phyloP scores from a whole-genome alignment of 2,329 filamentous ascomycete species.

The Monosporascus ibericus region DNA sequence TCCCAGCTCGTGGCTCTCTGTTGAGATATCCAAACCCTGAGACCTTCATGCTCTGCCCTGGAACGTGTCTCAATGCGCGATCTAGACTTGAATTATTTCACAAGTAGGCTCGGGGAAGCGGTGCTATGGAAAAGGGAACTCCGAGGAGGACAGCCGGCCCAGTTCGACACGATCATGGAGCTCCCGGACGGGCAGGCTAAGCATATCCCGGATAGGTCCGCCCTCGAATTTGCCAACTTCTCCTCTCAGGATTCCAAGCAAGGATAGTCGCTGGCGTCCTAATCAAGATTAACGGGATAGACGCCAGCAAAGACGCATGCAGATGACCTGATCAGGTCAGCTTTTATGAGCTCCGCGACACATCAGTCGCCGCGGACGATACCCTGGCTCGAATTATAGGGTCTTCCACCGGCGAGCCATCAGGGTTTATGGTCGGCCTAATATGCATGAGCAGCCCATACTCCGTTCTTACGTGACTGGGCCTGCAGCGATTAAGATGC shows the following conservation, averaged over 20 bases:
- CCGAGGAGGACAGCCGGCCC: conserved; percentile 16
- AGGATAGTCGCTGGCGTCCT: neutral
- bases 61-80: conserved; percentile 3
- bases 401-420: neutral
- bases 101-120: conserved; percentile 55
- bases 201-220: conserved; percentile 31
- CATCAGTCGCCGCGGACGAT: conserved; percentile 29
- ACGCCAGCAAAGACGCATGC: neutral
- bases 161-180: conserved; percentile 40
- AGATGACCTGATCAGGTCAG: conserved; percentile 16
- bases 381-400: conserved; percentile 6
- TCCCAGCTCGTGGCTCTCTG: neutral
- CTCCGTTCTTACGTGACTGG: conserved; percentile 56
- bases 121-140: conserved; percentile 24
- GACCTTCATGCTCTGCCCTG: neutral
- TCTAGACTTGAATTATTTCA: conserved; percentile 45
- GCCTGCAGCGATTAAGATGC: conserved; percentile 48
- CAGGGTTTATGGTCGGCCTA: conserved; percentile 36
- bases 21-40: neutral
- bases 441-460: conserved; percentile 46
- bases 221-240: conserved; percentile 42
- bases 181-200: conserved; percentile 44
- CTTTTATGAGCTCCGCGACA: conserved; percentile 22
- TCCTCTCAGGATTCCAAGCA: conserved; percentile 2
- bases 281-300: too few relatives aligned